Conservation (phyloP, 306 rosid species). For the Trifolium dubium region DNA sequence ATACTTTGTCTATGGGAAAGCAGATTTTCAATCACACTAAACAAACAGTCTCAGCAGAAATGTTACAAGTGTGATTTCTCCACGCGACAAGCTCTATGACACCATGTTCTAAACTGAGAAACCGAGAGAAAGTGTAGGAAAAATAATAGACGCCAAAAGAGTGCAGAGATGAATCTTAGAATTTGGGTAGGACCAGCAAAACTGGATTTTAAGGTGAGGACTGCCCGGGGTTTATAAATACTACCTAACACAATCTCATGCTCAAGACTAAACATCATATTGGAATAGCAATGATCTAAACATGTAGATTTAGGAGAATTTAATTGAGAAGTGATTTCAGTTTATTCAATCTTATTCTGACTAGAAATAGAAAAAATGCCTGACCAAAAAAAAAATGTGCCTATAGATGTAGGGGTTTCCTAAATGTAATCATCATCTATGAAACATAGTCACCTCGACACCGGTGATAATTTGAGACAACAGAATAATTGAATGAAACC, state of each 20-base stretch:
- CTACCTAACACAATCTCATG: background rate
- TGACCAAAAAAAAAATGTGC: background rate
- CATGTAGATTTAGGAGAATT: no score
- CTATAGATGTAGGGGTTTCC: background rate
- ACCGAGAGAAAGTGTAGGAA: background rate
- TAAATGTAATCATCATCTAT: no score
- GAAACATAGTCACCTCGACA: no score
- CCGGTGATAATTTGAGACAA: background rate
- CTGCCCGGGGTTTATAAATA: background rate
- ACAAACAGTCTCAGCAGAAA: conserved; percentile 33
- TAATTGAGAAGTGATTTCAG: background rate
- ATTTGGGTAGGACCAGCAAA: background rate
- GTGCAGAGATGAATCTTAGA: background rate
- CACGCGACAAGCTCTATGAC: background rate
- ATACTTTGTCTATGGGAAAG: background rate
- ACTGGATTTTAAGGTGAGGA: background rate
- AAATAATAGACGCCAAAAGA: background rate
- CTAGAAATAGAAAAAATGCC: no score
- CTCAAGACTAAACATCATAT: background rate
- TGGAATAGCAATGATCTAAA: background rate
- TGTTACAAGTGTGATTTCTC: background rate
- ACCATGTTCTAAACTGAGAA: background rate
- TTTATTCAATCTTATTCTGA: background rate
- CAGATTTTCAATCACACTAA: conserved; percentile 6
- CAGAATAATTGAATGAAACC: background rate